Conservation (phyloP, 768 basidiomycete species). For the Lactifluus piperatus region DNA sequence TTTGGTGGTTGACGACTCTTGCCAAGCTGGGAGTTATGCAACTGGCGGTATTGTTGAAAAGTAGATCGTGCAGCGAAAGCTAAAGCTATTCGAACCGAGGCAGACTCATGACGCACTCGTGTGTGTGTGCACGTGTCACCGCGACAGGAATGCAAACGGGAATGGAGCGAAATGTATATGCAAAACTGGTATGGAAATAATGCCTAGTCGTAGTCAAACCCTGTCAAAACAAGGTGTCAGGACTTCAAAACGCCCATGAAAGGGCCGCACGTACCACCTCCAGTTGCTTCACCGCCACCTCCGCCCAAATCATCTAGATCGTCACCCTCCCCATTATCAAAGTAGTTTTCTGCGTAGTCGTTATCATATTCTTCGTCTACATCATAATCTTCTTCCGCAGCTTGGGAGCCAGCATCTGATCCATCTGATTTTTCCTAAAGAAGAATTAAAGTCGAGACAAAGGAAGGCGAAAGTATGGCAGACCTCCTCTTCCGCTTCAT, state of each 20-base stretch:
- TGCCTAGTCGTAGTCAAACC: constrained; percentile 23
- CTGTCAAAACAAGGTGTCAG: constrained; percentile 8
- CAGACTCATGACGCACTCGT: neutral
- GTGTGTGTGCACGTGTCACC: neutral
- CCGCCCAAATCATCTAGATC: constrained; percentile 73
- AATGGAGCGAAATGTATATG: neutral
- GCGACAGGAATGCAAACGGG: constrained; percentile 6
- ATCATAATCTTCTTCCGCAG: constrained; percentile 66
- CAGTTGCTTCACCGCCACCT: constrained; percentile 55
- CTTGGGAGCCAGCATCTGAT: constrained; percentile 61
- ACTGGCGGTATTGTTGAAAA: neutral
- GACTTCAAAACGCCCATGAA: neutral
- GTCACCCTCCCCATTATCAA: constrained; percentile 81
- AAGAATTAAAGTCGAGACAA: neutral
- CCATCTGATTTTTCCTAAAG: constrained; percentile 60
- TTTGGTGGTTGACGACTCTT: neutral
- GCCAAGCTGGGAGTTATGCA: neutral
- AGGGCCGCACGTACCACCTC: constrained; percentile 34
- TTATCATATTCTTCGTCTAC: constrained; percentile 89
- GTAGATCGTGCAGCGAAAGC: neutral
- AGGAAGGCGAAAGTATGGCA: neutral
- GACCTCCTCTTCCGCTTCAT: constrained; percentile 14
- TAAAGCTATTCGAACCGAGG: neutral
- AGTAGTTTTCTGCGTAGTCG: constrained; percentile 86
- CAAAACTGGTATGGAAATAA: constrained; percentile 1